These are phyloP conservation scores for Saccharum spontaneum DNA, from an alignment of 176 grass and related monocot species.

Conservation along the genomic window DNA sequence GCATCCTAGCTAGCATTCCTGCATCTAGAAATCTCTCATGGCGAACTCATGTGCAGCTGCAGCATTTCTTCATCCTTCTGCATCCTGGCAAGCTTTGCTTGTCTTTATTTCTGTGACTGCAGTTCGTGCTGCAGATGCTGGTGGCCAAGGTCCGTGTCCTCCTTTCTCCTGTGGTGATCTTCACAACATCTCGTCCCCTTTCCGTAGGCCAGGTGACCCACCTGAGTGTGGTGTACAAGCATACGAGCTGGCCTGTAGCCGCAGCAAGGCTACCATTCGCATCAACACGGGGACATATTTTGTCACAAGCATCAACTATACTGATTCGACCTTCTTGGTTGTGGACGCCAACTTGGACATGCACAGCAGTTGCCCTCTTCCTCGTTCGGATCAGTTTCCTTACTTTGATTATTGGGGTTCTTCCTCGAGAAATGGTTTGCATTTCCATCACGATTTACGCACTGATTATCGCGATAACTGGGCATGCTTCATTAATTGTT, in stretches of 20 bases:
- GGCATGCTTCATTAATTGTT: slow-evolving; percentile 42
- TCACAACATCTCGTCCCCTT: slow-evolving; percentile 30
- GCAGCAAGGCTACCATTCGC: slow-evolving; percentile 18
- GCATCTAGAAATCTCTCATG: slow-evolving; percentile 14
- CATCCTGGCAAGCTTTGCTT: neutral
- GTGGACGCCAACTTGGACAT: slow-evolving; percentile 28
- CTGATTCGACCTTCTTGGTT: neutral
- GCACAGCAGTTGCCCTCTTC: slow-evolving; percentile 15
- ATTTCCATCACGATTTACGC: accelerated
- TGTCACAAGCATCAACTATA: slow-evolving; percentile 36
- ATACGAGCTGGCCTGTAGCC: slow-evolving; percentile 27
- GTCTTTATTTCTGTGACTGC: neutral
- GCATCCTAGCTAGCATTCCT: neutral
- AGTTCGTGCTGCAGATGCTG: neutral
- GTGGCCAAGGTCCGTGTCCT: neutral
- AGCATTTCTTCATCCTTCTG: neutral
- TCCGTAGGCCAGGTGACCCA: slow-evolving; percentile 29
- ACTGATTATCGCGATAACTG: accelerated
- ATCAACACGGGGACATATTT: slow-evolving; percentile 10
- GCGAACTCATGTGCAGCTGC: neutral
- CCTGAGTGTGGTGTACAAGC: slow-evolving; percentile 13
- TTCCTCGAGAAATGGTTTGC: neutral
- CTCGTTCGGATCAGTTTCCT: neutral
- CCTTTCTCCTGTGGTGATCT: slow-evolving; percentile 52
- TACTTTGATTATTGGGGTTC: neutral